Evolutionary conservation across 208 protist species (phyloP), one percentile per base, ranked within the genome.

Genomic region (Wallacemonas sp.): DNA sequence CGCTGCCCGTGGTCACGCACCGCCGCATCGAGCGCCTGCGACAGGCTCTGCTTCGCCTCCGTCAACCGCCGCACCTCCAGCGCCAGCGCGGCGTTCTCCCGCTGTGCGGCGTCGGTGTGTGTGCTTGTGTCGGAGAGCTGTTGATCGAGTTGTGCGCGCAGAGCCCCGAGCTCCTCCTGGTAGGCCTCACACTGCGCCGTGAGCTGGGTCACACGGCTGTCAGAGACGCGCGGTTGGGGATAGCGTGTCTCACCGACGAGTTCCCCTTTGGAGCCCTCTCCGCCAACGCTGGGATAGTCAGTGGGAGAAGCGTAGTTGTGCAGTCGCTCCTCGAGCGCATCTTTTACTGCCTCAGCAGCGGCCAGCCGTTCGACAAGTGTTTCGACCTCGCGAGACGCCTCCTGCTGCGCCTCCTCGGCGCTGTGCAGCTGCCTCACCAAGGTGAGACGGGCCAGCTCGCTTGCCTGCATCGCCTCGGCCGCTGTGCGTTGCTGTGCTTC

Each of bases 1-100:
- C 81, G 82, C 3, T 53, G 62, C 48, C 81, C 78, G 60, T 82
- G 85, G 50, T 87, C 81, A 26, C 62, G 67, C 13, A 62, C 70
- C 29, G 78, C 53, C 27, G 66, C 73, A 46, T 62, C 63, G 54
- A 85, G 73, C 41, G 85, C 68, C 4, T 77, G 59, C 48, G 60
- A 29, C 5, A 87, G 69, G 54, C 77, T 66, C 41, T 58, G 63
- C 19, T 73, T 79, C 33, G 73, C 64, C 44, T 76, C 71, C 0
- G 8, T 66, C 12, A 76, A 33, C 17, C 48, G 69, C 52, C 55
- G 29, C 33, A 84, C 68, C 17, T 79, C 61, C 19, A 69, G 44
- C 68, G 71, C 44, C 15, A 70, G 57, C 13, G 33, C 36, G 17
- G 74, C 58, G 12, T 63, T 58, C 21, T 74, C 63, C 1, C 78